Conservation (phyloP, 1,139 yeast genomes). For the Debaryomycetaceae sp. region DNA sequence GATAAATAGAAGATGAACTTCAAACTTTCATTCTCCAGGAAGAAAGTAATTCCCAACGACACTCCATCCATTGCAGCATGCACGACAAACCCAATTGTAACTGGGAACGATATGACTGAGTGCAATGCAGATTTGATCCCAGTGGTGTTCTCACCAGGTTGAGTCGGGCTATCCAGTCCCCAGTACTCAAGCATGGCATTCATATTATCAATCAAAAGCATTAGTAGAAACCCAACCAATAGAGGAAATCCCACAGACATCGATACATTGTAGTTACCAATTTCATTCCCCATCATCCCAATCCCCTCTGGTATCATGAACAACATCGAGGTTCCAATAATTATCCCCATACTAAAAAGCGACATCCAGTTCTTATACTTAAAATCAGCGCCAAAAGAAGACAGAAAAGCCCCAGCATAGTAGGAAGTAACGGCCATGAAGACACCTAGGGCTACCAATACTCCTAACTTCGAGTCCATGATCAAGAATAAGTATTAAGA, state of each 20-base stretch:
- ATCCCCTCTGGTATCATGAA: conserved; percentile 72
- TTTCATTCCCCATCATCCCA: conserved; percentile 28
- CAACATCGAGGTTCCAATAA: conserved; percentile 62
- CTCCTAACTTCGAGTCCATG: conserved; percentile 1
- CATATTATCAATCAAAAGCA: conserved; percentile 44
- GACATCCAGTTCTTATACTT: conserved; percentile 25
- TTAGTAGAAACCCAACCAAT: conserved; percentile 47
- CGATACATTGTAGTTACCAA: conserved; percentile 12
- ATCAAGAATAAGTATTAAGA: background rate
- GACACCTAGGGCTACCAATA: background rate
- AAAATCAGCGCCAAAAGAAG: conserved; percentile 16
- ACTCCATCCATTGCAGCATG: conserved; percentile 75
- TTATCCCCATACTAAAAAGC: conserved; percentile 57
- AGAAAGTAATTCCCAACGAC: conserved; percentile 64
- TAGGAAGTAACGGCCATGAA: conserved; percentile 31
- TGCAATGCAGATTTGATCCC: conserved; percentile 7
- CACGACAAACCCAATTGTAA: conserved; percentile 59
- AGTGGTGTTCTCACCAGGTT: background rate
- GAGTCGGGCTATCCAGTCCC: background rate
- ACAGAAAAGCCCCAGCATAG: conserved; percentile 31
- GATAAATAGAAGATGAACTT: conserved; percentile 54
- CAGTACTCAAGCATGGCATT: conserved; percentile 1
- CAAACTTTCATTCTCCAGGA: conserved; percentile 42
- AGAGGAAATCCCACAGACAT: conserved; percentile 28
- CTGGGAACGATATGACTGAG: conserved; percentile 30